Conservation (phyloP, 202 grass and related monocot genomes). For the Setaria italica region DNA sequence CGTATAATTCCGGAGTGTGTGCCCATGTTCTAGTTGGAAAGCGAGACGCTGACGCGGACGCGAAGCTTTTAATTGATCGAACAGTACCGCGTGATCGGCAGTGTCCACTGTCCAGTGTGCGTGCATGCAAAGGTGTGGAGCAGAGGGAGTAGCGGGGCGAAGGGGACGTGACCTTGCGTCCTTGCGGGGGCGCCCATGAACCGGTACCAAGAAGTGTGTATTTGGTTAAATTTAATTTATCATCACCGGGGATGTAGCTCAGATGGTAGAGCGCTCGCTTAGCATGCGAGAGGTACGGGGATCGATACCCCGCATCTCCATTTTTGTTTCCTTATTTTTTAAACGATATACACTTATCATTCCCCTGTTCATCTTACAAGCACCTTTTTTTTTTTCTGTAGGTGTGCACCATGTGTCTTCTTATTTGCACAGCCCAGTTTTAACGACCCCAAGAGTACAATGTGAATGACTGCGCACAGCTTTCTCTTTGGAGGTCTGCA, state of each 20-base stretch:
- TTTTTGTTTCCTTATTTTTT: not conserved
- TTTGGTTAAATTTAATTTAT: too few species aligned
- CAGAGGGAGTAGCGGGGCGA: not conserved
- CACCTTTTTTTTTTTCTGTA: too few species aligned
- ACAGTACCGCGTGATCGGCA: not conserved
- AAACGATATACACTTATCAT: too few species aligned
- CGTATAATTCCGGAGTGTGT: not conserved
- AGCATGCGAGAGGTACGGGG: conserved; percentile 62
- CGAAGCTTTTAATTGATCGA: not conserved
- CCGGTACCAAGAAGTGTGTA: too few species aligned
- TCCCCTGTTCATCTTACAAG: too few species aligned
- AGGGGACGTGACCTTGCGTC: not conserved
- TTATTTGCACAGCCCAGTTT: too few species aligned
- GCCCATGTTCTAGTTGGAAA: conserved; percentile 2
- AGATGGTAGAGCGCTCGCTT: conserved; percentile 64
- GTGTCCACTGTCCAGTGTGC: not conserved
- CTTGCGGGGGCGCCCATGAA: too few species aligned
- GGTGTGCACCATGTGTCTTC: too few species aligned
- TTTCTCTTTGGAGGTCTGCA: too few species aligned
- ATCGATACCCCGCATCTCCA: conserved; percentile 64
- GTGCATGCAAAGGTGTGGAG: not conserved
- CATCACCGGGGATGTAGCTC: conserved; percentile 48
- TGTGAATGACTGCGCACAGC: too few species aligned
- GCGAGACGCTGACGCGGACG: not conserved
- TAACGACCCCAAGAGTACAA: too few species aligned